Percentiles rank a stretch among this genome's conserved stretches.
phyloP scores from a whole-genome alignment of 441 rosid genomes.

The Pelargonium cotyledonis region DNA sequence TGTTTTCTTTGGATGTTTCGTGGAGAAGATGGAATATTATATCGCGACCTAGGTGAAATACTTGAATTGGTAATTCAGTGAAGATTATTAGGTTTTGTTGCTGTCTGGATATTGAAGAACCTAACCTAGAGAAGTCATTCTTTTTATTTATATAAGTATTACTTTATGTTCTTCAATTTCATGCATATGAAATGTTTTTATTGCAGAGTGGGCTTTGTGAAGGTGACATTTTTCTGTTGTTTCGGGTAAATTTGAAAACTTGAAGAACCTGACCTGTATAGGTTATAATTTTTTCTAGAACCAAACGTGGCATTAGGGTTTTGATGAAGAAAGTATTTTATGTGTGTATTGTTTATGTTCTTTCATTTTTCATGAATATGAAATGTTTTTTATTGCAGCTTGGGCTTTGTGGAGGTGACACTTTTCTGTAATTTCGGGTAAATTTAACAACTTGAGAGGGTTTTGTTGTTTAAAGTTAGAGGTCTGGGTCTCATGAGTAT shows the following conservation, averaged over 20 bases:
- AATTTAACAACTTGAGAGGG: constrained; percentile 45
- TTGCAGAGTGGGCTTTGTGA: constrained; percentile 53
- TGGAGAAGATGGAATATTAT: too few species aligned
- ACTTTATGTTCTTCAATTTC: constrained; percentile 19
- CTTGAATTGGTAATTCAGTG: too few species aligned
- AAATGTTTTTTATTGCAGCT: constrained; percentile 49
- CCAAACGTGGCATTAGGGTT: constrained; percentile 12
- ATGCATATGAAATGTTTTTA: constrained; percentile 29
- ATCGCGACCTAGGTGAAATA: too few species aligned
- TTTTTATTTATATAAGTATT: too few species aligned
- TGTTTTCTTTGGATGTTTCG: too few species aligned
- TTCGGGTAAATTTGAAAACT: constrained; percentile 30
- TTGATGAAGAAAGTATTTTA: constrained; percentile 7
- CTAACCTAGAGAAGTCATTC: too few species aligned
- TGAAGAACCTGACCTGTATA: neutral
- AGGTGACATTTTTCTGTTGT: constrained; percentile 33
- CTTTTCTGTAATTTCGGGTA: constrained; percentile 34
- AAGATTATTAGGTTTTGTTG: too few species aligned
- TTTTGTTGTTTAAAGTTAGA: constrained; percentile 53
- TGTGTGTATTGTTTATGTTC: constrained; percentile 7
- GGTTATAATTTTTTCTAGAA: neutral
- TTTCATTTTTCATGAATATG: constrained; percentile 28
- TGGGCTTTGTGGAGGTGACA: constrained; percentile 37
- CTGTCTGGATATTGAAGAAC: neutral
- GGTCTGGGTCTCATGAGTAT: constrained; percentile 84